Conservation (phyloP, 208 protist genomes). For the Acanthamoeba sp. region DNA sequence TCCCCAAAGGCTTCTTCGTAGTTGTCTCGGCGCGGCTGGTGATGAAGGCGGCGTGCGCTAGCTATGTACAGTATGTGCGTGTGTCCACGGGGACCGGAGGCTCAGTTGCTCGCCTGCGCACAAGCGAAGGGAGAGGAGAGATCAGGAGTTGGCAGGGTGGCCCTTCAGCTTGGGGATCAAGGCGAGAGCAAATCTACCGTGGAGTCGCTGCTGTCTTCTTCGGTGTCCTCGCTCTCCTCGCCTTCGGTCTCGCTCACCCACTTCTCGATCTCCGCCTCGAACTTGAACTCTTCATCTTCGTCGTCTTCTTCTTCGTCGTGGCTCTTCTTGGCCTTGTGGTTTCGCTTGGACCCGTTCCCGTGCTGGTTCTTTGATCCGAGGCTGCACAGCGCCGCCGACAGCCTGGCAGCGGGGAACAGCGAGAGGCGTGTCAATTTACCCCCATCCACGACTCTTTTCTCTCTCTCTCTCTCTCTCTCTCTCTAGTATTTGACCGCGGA, state of each 20-base stretch:
- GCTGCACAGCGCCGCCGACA: too few species aligned
- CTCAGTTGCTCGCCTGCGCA: not conserved
- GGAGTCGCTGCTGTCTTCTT: not conserved
- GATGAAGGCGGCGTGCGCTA: too few species aligned
- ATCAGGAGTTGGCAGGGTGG: not conserved
- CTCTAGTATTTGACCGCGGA: too few species aligned
- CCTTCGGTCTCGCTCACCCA: constrained; percentile 66
- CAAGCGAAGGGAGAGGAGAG: not conserved
- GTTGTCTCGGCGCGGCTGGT: too few species aligned
- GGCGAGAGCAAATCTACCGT: not conserved
- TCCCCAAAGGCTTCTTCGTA: too few species aligned
- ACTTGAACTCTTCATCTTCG: constrained; percentile 19
- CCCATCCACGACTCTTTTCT: too few species aligned
- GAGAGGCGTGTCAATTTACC: not conserved
- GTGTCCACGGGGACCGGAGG: not conserved
- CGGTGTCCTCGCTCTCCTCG: constrained; percentile 38
- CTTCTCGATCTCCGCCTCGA: constrained; percentile 33
- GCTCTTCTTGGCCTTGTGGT: not conserved
- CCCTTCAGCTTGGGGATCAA: not conserved
- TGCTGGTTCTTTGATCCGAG: not conserved
- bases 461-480: too few species aligned
- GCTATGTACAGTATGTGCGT: too few species aligned
- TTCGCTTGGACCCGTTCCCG: not conserved
- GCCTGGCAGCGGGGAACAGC: not conserved
- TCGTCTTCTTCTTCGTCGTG: not conserved